These are phyloP conservation scores for Ramaria sp. DNA, from an alignment of 768 basidiomycete species.

Conservation along the genomic window DNA sequence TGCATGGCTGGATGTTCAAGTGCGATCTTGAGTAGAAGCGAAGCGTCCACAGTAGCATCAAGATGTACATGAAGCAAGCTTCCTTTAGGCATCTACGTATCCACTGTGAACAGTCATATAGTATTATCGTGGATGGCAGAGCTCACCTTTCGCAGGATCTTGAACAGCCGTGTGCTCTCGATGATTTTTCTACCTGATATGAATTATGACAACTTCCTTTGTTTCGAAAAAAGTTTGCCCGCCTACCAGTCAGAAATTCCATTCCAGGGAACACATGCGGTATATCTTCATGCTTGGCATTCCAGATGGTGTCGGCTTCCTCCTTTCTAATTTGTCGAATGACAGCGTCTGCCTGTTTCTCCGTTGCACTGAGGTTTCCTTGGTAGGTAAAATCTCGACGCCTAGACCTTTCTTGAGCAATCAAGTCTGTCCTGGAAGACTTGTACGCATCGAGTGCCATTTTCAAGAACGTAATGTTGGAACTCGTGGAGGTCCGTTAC, in stretches of 20 bases:
- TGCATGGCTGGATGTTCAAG: constrained; percentile 49
- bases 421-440: constrained; percentile 17
- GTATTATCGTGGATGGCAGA: neutral
- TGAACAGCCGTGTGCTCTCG: constrained; percentile 47
- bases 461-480: no score
- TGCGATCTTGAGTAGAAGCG: constrained; percentile 41
- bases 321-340: constrained; percentile 40
- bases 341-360: constrained; percentile 45
- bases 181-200: constrained; percentile 43
- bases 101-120: neutral
- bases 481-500: no score
- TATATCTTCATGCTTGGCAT: constrained; percentile 35
- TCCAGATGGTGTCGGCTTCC: constrained; percentile 55
- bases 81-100: constrained; percentile 66
- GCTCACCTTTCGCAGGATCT: constrained; percentile 46
- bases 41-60: constrained; percentile 56
- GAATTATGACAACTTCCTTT: neutral
- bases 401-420: constrained; percentile 34
- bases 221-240: neutral
- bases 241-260: constrained; percentile 61
- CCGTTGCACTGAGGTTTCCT: constrained; percentile 23
- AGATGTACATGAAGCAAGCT: constrained; percentile 64
- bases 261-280: constrained; percentile 66
- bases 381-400: constrained; percentile 34
- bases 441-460: constrained; percentile 7